Base-by-base conservation (phyloP, 495 filamentous ascomycete genomes). In the Penicillium cosmopolitanum region DNA sequence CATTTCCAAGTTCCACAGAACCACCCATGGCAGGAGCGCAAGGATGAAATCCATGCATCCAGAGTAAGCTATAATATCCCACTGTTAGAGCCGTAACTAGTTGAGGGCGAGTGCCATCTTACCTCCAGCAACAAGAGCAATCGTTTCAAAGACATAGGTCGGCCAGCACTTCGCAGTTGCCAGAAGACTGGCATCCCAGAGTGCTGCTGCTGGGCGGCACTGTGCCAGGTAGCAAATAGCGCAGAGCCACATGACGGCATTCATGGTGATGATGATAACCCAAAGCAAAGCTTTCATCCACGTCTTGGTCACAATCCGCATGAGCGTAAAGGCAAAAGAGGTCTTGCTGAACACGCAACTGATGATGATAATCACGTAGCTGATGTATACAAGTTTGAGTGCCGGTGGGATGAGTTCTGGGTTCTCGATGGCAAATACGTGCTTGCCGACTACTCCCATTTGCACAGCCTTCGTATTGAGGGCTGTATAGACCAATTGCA, bases 1-100 rank as follows among this genome's bases (percentile, higher is more conserved):
- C 65, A 68, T 68, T 52, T 68, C 55, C 2, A 68, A 58, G 3
- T 65, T 60, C 65, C 65, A 68, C 9, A 68, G 19, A 8, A 68
- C 51, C 15, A 50, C 38, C 62, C 62, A 68, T 0, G 65, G 65
- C 2, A 68, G 54, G 4, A 68, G 53, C 16, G 65, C 62, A 16
- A 68, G 56, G 31, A 65, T 38, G 28, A 68, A 59, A 42, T 68
- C 65, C 62, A 65, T 64, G 9, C 48, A 46, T n/a, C 65, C 65
- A 7, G 65, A 68, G 42, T 68, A 65, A 7, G 65, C 65, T 66
- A 33, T 28, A 48, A 46, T 46, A 19, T 6, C 10, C 4, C 8
- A 28, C 19, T 46, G 36, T 42, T 21, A 54, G 36, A n/a, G 33
- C 0, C 16, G 10, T 48, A 2, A 38, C 15, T 13, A n/a, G 16